These are phyloP conservation scores for Adansonia gregorii DNA, from an alignment of 441 rosid genomes.

Conservation along the genomic window DNA sequence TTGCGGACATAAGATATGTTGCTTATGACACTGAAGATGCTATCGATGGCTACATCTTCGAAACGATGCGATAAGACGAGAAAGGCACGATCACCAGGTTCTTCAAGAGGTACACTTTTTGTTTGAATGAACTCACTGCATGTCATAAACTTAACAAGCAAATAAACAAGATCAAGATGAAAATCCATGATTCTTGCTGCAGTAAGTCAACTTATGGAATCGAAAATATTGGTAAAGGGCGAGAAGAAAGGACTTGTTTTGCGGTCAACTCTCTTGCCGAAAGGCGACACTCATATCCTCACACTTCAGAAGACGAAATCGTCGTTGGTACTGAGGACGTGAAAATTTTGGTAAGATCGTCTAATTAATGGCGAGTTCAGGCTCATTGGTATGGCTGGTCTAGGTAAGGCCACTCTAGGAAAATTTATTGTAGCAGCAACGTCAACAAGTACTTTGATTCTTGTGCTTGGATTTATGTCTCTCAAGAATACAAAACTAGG, in stretches of 20 bases:
- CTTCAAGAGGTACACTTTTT: conserved; percentile 13
- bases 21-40: conserved; percentile 24
- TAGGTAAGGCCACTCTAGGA: conserved; percentile 32
- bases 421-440: conserved; percentile 5
- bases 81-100: too few species aligned
- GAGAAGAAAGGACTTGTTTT: conserved; percentile 9
- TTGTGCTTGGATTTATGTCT: conserved; percentile 26
- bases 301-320: conserved; percentile 13
- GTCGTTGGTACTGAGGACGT: conserved; percentile 19
- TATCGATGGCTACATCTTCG: conserved; percentile 12
- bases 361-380: background rate
- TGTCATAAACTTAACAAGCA: background rate
- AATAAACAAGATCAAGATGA: conserved; percentile 20
- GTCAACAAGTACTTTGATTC: conserved; percentile 14
- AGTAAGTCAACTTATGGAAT: conserved; percentile 21
- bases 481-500: conserved; percentile 19
- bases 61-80: too few species aligned
- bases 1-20: conserved; percentile 5
- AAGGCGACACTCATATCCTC: conserved; percentile 18
- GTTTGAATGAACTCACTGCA: conserved; percentile 8
- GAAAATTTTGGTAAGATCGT: background rate
- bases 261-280: background rate
- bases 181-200: conserved; percentile 12
- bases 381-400: conserved; percentile 20
- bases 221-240: conserved; percentile 15